phyloP scores from a whole-genome alignment of 352 stramenopile genomes.

The Pythium insidiosum region DNA sequence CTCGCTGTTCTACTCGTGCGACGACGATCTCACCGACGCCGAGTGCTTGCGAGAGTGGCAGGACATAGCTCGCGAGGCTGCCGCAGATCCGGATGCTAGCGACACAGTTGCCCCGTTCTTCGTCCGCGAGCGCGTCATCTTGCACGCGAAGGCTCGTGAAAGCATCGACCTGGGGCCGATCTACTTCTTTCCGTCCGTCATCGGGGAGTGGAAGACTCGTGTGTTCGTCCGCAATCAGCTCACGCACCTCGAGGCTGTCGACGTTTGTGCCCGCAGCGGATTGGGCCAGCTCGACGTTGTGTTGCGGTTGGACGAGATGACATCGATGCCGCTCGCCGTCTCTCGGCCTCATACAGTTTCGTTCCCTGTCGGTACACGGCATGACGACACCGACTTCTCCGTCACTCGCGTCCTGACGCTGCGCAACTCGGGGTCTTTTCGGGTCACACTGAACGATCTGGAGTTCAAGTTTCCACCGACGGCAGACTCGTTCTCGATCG shows the following conservation, averaged over 20 bases:
- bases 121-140: conserved; percentile 17
- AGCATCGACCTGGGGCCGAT: conserved; percentile 42
- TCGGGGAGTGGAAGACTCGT: conserved; percentile 16
- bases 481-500: too few relatives aligned
- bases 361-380: too few relatives aligned
- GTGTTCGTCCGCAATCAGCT: conserved; percentile 57
- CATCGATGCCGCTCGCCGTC: too few relatives aligned
- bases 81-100: conserved; percentile 2
- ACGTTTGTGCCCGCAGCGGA: conserved; percentile 28
- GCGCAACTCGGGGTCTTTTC: too few relatives aligned
- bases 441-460: too few relatives aligned
- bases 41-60: conserved; percentile 34
- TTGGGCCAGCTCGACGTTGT: conserved; percentile 25
- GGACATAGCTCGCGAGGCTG: conserved; percentile 5
- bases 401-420: too few relatives aligned
- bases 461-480: too few relatives aligned
- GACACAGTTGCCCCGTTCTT: conserved; percentile 23
- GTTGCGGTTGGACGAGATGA: not conserved
- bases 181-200: conserved; percentile 47
- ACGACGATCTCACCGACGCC: conserved; percentile 14
- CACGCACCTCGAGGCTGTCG: conserved; percentile 50
- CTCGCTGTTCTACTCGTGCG: conserved; percentile 41
- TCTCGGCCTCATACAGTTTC: too few relatives aligned
- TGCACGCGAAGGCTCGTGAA: conserved; percentile 16
- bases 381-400: too few relatives aligned